A percentile compares a stretch with the other conserved stretches of the same genome.
Conservation (phyloP, 2,329 filamentous ascomycete genomes). For the Aspergillus sclerotialis region DNA sequence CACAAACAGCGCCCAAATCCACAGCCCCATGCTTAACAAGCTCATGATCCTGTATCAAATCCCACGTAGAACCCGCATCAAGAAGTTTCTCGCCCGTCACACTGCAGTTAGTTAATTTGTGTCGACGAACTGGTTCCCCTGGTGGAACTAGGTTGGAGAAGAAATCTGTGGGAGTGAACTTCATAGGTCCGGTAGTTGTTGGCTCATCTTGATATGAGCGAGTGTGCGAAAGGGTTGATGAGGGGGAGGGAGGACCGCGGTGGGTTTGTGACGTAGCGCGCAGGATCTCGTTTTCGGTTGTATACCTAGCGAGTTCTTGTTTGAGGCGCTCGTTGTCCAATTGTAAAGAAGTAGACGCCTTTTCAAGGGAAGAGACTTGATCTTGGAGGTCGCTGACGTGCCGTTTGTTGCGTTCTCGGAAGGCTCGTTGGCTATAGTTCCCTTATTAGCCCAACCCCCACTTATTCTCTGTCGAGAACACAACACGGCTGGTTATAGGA, state of each 20-base stretch:
- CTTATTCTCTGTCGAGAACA: neutral
- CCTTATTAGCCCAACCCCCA: neutral
- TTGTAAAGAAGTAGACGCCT: constrained; percentile 62
- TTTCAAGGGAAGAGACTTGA: constrained; percentile 72
- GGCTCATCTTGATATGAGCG: constrained; percentile 23
- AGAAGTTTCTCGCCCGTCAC: constrained; percentile 61
- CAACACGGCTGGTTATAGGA: neutral
- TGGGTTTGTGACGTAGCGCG: constrained; percentile 60
- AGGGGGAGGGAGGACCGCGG: constrained; percentile 31
- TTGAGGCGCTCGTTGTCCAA: constrained; percentile 84
- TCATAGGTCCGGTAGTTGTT: constrained; percentile 59
- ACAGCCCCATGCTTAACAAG: constrained; percentile 70
- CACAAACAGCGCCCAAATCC: constrained; percentile 74
- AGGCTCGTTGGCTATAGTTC: constrained; percentile 74
- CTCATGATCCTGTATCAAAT: constrained; percentile 75
- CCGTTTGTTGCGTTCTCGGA: constrained; percentile 90
- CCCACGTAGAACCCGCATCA: constrained; percentile 77
- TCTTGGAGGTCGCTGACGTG: constrained; percentile 90
- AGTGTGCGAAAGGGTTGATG: constrained; percentile 25
- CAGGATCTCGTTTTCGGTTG: constrained; percentile 88
- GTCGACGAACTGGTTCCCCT: constrained; percentile 44
- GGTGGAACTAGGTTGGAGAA: constrained; percentile 56
- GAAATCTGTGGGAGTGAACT: constrained; percentile 66
- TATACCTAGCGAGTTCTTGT: constrained; percentile 72
- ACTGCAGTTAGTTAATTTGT: constrained; percentile 62